Evolutionary conservation across 225 moss, liverwort and hornwort species (phyloP), one percentile per base, ranked within the genome.

Genomic region (Sphagnum contortum): DNA sequence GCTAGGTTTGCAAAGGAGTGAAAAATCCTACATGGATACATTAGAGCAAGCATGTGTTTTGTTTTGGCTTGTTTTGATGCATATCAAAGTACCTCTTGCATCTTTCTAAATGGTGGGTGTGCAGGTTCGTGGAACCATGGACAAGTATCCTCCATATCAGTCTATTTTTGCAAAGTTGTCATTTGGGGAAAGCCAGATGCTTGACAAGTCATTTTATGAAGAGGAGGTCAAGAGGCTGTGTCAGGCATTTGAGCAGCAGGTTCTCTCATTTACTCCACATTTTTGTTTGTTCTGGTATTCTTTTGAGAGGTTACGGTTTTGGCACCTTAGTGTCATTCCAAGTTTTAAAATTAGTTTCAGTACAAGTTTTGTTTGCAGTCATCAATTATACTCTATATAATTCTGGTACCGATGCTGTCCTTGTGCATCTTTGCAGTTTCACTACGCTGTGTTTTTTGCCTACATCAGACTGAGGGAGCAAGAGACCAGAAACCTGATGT

Each of bases 101-200:
- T 52, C 52, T 9, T 52, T 52, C 52, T 52, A 52, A 52, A 52
- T 52, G 9, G 6, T 52, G 52, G 52, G 52, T 52, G 52, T 57
- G 50, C 82, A 98, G 98, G 98, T 93, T 48, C 89, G 98, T 70
- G 91, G 68, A 66, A 87, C 83, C 3, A 87, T 98, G 74, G 98
- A 98, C 72, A 98, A 98, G 72, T 98, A 98, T 72, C 98, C 93
- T 66, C 90, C 98, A 6, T 98, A 87, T 74, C 87, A 87, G 67
- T 80, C 93, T 44, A 86, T 98, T 65, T 98, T 98, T 76, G 50
- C 98, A 48, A 98, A 91, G 77, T 77, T 98, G 62, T 79, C 90
- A 1, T 93, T 93, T 70, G 98, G 98, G 60, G 98, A 98, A 72
- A 93, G 98, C 70, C 98, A 98, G 65, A 98, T 98, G 98, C 93